Evolutionary conservation across 148 eudicot species (phyloP).

Genomic region (Fagopyrum homotropicum): DNA sequence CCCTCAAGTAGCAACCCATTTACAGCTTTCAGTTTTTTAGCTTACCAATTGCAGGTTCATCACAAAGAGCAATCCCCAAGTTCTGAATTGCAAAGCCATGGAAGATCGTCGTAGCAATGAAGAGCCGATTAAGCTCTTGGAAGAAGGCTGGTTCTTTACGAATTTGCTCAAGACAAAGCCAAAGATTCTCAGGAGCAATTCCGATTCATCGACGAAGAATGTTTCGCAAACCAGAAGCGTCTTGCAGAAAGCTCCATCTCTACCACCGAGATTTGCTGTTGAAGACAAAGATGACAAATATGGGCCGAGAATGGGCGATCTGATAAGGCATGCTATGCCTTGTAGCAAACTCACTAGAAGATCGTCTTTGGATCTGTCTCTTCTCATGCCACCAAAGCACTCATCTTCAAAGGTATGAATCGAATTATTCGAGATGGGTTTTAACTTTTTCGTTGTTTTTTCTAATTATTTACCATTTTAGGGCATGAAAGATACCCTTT

Average conservation of each 20-base stretch:
- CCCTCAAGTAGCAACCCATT: constrained; percentile 26
- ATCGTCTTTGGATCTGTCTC: constrained; percentile 2
- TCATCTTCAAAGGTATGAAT: constrained; percentile 45
- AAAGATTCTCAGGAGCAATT: constrained; percentile 37
- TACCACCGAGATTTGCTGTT: constrained; percentile 23
- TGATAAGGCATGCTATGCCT: constrained; percentile 74
- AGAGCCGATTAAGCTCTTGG: constrained; percentile 35
- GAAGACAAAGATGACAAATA: constrained; percentile 45
- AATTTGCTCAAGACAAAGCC: constrained; percentile 34
- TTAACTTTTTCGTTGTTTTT: not conserved
- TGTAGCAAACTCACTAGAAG: constrained; percentile 5
- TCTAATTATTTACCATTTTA: constrained; percentile 14
- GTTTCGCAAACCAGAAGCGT: not conserved
- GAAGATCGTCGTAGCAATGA: constrained; percentile 15
- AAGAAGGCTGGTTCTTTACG: constrained; percentile 60
- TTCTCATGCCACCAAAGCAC: not conserved
- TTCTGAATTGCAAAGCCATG: constrained; percentile 9
- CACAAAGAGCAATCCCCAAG: not conserved
- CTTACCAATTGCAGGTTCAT: constrained; percentile 1
- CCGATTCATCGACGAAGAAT: constrained; percentile 34
- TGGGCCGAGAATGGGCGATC: constrained; percentile 59
- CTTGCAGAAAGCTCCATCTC: constrained; percentile 33
- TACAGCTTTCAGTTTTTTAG: constrained; percentile 24
- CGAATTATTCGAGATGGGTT: not conserved
- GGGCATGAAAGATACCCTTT: constrained; percentile 29